Base-by-base conservation (phyloP, 1,139 yeast species). In the Magnusiomyces tetraspermus region DNA sequence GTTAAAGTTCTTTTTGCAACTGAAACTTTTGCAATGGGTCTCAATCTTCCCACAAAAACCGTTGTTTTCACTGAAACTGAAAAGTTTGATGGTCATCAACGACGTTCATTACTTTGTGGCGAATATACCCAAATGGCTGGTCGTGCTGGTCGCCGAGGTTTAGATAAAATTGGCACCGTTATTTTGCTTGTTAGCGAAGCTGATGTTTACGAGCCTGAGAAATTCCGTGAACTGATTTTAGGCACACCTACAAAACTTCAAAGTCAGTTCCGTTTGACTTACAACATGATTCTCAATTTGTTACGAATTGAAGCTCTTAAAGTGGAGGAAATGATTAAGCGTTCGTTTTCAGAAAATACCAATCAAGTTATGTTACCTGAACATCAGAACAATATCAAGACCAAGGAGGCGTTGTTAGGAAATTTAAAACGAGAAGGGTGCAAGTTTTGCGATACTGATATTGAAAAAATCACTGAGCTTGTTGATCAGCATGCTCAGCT, bases 51-150 rank as follows among this genome's bases (percentile, higher is more conserved):
- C 26, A 94, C 98, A 0, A 83, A 95, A 69, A 92, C 98, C 0
- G 99, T 92, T 46, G 92, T 92, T 1, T 92, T 92, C 67, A 79
- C 90, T 56, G 86, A 85, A 48, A 73, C 83, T 49, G 74, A 94
- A 61, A 92, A 92, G 63, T 96, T 89, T 66, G 98, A 92, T 66
- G 97, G 97, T 44, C 77, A 82, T 48, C 78, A 78, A 0, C 83
- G 87, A 68, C 78, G 99, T 67, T 79, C 83, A 63, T 73, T 92
- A 56, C 74, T 85, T 11, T 96, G 98, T 0, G 98, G 98, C 47
- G 98, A 92, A 67, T 92, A 90, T 67, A 94, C 97, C 1, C 98
- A 92, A 70, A 92, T 94, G 98, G 90, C 97, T 0, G 98, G 98
- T 51, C 80, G 98, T 70, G 98, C 98, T 1, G 98, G 98, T 59